Evolutionary conservation across 2,329 filamentous ascomycete genomes (phyloP).

Genomic region (Xylariaceae sp.): DNA sequence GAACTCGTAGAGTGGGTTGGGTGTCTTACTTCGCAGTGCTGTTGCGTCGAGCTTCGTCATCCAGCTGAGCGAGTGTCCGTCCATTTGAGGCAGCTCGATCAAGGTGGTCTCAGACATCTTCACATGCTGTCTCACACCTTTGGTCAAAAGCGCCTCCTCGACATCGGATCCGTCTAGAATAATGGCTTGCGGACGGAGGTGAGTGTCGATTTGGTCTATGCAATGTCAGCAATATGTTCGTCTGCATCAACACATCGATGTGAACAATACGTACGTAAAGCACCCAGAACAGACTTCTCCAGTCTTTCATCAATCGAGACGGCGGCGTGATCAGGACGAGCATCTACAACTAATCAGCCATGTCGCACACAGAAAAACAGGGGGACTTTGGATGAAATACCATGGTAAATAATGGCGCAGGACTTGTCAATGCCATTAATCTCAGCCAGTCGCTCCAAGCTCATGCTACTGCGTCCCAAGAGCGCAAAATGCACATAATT

Average conservation of each 20-base stretch:
- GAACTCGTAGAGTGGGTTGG: too few relatives aligned
- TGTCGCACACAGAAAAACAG: background rate
- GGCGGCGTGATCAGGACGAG: constrained; percentile 65
- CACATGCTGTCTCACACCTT: constrained; percentile 53
- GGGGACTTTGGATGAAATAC: constrained; percentile 32
- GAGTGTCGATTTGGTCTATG: constrained; percentile 62
- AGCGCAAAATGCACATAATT: constrained; percentile 80
- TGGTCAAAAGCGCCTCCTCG: constrained; percentile 66
- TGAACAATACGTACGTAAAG: too few relatives aligned
- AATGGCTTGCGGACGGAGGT: constrained; percentile 71
- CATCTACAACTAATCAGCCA: constrained; percentile 49
- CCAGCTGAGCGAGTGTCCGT: constrained; percentile 65
- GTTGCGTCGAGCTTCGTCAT: constrained; percentile 69
- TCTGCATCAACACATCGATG: background rate
- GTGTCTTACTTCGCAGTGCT: constrained; percentile 55
- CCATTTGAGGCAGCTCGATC: constrained; percentile 66
- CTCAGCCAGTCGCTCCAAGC: constrained; percentile 61
- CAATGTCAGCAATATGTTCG: constrained; percentile 19
- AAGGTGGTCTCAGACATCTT: constrained; percentile 52
- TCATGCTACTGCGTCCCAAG: constrained; percentile 66
- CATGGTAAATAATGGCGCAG: constrained; percentile 62
- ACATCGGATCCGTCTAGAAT: constrained; percentile 62
- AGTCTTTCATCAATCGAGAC: constrained; percentile 67
- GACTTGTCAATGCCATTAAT: constrained; percentile 72
- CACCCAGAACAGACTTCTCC: constrained; percentile 57